A percentile compares a stretch with the other conserved stretches of the same genome.
phyloP scores from a whole-genome alignment of 371 early-diverging fungal species.

The Syncephalastrum racemosum region DNA sequence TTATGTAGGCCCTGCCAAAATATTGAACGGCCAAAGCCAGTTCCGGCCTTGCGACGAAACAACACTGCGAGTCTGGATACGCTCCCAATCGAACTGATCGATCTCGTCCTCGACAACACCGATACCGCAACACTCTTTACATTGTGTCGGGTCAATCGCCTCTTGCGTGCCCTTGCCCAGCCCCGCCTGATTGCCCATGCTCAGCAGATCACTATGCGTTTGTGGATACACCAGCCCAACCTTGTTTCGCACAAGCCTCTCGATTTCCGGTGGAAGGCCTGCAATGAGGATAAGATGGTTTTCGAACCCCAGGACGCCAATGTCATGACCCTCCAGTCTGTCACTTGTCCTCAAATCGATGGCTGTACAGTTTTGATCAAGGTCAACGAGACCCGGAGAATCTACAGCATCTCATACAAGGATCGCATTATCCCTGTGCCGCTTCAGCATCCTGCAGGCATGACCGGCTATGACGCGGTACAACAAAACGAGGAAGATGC shows the following conservation, averaged over 20 bases:
- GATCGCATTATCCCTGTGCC: constrained; percentile 11
- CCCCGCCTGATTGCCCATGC: constrained; percentile 18
- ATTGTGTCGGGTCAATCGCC: constrained; percentile 20
- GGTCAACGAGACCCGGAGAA: constrained; percentile 12
- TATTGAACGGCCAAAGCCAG: too few species aligned
- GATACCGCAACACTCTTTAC: constrained; percentile 17
- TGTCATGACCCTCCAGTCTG: constrained; percentile 10
- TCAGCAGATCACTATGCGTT: constrained; percentile 19
- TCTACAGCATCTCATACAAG: constrained; percentile 26
- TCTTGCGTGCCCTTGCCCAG: constrained; percentile 18
- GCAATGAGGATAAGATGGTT: constrained; percentile 9
- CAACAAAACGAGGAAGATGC: constrained; percentile 2
- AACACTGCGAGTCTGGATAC: neutral
- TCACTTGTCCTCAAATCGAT: constrained; percentile 19
- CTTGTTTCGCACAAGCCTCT: constrained; percentile 18
- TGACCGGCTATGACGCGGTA: neutral
- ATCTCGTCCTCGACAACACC: constrained; percentile 7
- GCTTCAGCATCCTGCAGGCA: neutral
- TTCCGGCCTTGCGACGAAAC: neutral
- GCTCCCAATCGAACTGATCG: constrained; percentile 19
- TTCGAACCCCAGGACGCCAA: constrained; percentile 10
- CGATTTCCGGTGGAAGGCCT: constrained; percentile 17
- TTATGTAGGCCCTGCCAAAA: too few species aligned
- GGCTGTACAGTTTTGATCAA: constrained; percentile 20
- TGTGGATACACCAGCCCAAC: constrained; percentile 19